A percentile compares a stretch with the other conserved stretches of the same genome.
These are phyloP conservation scores for Elsinoe perseae DNA, from an alignment of 2,329 filamentous ascomycete species.

Conservation along the genomic window DNA sequence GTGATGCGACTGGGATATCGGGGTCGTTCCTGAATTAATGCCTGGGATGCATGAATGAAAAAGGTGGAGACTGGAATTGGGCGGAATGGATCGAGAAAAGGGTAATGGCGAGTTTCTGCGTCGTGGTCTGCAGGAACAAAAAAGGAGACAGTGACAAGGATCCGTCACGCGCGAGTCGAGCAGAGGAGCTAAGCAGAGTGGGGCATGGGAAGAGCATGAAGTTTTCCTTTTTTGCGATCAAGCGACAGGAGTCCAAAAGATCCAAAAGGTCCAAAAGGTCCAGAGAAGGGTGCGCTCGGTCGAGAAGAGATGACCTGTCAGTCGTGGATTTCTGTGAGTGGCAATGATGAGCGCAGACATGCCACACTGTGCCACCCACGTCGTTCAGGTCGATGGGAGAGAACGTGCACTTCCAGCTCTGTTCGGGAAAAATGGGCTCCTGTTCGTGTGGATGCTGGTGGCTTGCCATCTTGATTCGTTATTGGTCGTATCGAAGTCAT, in stretches of 20 bases:
- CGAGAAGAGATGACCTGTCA: not conserved
- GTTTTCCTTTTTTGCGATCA: constrained; percentile 3
- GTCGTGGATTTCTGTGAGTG: not conserved
- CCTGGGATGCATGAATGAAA: not conserved
- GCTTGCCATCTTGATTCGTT: not conserved
- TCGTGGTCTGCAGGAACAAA: constrained; percentile 13
- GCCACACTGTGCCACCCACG: not conserved
- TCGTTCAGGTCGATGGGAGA: not conserved
- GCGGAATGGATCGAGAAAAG: constrained; percentile 4
- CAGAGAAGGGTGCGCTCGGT: too few relatives aligned
- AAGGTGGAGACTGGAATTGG: constrained; percentile 1
- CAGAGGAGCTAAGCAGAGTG: not conserved
- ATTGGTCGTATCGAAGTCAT: not conserved
- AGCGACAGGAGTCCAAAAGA: not conserved
- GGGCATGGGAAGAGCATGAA: not conserved
- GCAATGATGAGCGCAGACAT: constrained; percentile 11
- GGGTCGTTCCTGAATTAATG: constrained; percentile 2
- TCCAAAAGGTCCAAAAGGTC: too few relatives aligned
- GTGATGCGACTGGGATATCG: constrained; percentile 2
- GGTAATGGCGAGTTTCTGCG: constrained; percentile 11
- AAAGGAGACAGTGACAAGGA: constrained; percentile 9
- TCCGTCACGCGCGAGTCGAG: constrained; percentile 1
- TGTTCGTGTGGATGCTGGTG: not conserved
- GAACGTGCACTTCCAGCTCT: not conserved
- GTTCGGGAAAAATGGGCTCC: not conserved